Evolutionary conservation across 768 basidiomycete genomes (phyloP).

Genomic region (Macrolepiota fuliginosa): DNA sequence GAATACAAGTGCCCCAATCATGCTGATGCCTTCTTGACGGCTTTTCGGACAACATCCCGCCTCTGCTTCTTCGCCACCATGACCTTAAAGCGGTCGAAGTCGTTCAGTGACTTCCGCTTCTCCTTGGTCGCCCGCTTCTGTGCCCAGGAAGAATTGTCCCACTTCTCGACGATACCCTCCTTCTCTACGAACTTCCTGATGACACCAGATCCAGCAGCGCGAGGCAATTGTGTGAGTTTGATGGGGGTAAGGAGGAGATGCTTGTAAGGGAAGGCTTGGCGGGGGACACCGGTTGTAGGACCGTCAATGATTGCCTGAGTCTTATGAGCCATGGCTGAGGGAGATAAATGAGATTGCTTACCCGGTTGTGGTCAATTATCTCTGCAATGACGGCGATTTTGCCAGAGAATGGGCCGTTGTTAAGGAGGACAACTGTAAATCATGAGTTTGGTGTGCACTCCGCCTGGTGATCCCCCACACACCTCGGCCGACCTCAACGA

Average conservation of each 20-base stretch:
- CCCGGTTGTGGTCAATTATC: slow-evolving; percentile 99
- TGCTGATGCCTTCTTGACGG: slow-evolving; percentile 47
- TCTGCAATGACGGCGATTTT: slow-evolving; percentile 95
- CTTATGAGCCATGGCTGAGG: not conserved
- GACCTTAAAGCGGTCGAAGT: slow-evolving; percentile 90
- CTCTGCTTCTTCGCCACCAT: slow-evolving; percentile 88
- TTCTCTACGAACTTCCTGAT: slow-evolving; percentile 89
- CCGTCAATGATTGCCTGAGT: slow-evolving; percentile 92
- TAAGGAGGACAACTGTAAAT: slow-evolving; percentile 85
- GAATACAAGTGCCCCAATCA: slow-evolving; percentile 10
- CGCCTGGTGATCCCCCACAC: slow-evolving; percentile 18
- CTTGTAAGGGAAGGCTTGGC: slow-evolving; percentile 89
- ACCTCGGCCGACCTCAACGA: slow-evolving; percentile 98
- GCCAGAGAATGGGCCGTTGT: slow-evolving; percentile 79
- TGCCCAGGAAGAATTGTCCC: slow-evolving; percentile 88
- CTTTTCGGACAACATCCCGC: slow-evolving; percentile 75
- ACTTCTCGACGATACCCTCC: slow-evolving; percentile 80
- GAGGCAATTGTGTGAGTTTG: slow-evolving; percentile 79
- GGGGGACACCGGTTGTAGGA: slow-evolving; percentile 86
- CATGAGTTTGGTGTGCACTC: not conserved
- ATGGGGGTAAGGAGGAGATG: slow-evolving; percentile 90
- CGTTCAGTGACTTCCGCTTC: slow-evolving; percentile 74
- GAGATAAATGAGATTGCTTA: slow-evolving; percentile 34
- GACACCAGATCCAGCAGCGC: slow-evolving; percentile 76
- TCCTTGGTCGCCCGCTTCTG: slow-evolving; percentile 76